Base-by-base conservation (phyloP, 2,329 filamentous ascomycete species). In the Verticillium dahliae region DNA sequence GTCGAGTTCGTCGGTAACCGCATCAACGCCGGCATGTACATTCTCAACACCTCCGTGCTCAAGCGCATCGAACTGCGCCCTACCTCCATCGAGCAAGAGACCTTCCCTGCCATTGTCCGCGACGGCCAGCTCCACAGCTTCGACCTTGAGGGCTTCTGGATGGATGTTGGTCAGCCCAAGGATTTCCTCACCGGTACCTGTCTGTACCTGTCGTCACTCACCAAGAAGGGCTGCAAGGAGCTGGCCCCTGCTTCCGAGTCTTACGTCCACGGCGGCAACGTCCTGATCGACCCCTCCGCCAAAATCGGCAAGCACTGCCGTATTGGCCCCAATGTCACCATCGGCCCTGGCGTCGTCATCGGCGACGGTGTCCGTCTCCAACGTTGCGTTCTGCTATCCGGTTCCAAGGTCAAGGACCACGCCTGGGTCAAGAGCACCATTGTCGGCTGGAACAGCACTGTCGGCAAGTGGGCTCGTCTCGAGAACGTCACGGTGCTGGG, bases 371-470 rank as follows among this genome's bases (percentile, higher is more conserved):
- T 97, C 52, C 88, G 94, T 69, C 85, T 99, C 67, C 94, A 98
- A 79, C 89, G 95, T 70, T 97, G 91, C 72, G 95, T 98, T 31
- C 79, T 99, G 61, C 84, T 99, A 67, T 85, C 89, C 65, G 90
- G 91, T 71, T 92, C 90, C 78, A 97, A 96, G 81, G 89, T 97
- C 78, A 97, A 97, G 85, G 95, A 99, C 75, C 94, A 99, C 76
- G 95, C 95, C 57, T 98, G 94, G 94, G 86, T 99, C 76, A 98
- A 98, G 87, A 96, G 91, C 74, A 95, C 94, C 70, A 98, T 99
- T 75, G 92, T 98, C 60, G 94, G 94, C 72, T 99, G 94, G 94
- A 97, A 97, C 85, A 96, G 92, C 81, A 90, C 87, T 39, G 92
- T 99, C 62, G 94, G 94, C 73, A 90, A 90, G 74, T 99, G 94